Percentiles rank a stretch among this genome's conserved stretches.
Conservation (phyloP, 495 filamentous ascomycete species). For the Acidiella bohemica region DNA sequence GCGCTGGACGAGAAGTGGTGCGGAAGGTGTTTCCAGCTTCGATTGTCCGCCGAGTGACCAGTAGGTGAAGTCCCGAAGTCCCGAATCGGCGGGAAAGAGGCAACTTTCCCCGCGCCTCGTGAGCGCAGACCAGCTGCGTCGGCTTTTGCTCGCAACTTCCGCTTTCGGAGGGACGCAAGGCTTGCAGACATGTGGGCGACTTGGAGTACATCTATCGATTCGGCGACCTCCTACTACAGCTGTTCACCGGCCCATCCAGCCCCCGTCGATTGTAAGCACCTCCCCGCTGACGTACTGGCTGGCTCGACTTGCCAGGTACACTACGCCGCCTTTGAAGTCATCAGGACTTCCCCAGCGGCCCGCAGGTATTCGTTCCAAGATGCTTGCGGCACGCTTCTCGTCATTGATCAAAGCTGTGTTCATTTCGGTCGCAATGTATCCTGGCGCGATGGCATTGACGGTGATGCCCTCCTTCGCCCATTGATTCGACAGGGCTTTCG, state of each 20-base stretch:
- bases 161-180: too few species aligned
- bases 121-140: too few species aligned
- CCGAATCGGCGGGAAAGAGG: too few species aligned
- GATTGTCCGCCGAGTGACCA: too few species aligned
- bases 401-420: constrained; percentile 72
- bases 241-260: constrained; percentile 91
- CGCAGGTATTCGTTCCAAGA: constrained; percentile 70
- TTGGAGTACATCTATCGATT: too few species aligned
- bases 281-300: constrained; percentile 75
- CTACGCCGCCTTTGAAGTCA: constrained; percentile 74
- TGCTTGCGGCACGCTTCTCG: constrained; percentile 50
- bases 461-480: constrained; percentile 62
- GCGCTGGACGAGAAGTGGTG: too few species aligned
- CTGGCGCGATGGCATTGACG: constrained; percentile 37
- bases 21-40: too few species aligned
- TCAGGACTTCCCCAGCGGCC: constrained; percentile 78
- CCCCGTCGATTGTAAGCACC: constrained; percentile 71
- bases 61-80: too few species aligned
- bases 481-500: constrained; percentile 78
- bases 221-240: too few species aligned
- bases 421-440: constrained; percentile 87
- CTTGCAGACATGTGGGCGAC: too few species aligned
- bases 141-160: too few species aligned
- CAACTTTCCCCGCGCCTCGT: too few species aligned
- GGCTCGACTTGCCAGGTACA: constrained; percentile 64